Evolutionary conservation across 1,284 basidiomycete genomes (phyloP), one percentile per base, ranked within the genome.

Genomic region (Grifola frondosa): DNA sequence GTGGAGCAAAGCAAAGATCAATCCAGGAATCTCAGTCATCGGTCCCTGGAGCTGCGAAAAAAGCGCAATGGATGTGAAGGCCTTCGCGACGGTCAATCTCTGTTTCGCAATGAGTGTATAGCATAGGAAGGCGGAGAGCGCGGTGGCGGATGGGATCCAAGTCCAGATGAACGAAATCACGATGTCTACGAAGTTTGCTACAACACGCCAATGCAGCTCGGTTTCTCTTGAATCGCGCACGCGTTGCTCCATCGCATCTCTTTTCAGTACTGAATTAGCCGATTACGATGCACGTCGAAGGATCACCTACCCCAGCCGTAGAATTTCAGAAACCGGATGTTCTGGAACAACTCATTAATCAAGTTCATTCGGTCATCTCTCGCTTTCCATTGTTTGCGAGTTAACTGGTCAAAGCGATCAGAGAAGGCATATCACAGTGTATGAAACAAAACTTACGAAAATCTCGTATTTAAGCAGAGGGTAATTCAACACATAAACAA

Each of bases 281-380:
- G n/a, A 3, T 19, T 17, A 6, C 10, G 19, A 20, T 42, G 33
- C 23, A 15, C 28, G n/a, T 21, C 3, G 36, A 15, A 11, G 16
- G 22, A n/a, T 24, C 2, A 30, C 28, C 52, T 53, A 81, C 81
- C 82, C 82, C 82, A 85, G 19, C 82, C 82, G 59, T 83, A 84
- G 55, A 80, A 82, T 56, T 87, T 87, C 42, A 87, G 64, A 59
- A 85, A 85, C 9, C 81, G 71, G 43, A 85, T 77, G 52, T 81
- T 84, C 52, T 88, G 74, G 48, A 91, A 77, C 10, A 94, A 70
- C 61, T 93, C 91, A 51, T 88, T 90, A 49, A 92, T 84, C 11
- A 82, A 71, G 40, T 75, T 79, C 75, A 93, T 90, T 12, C 91
- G 71, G 21, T 67, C 66, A 59, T 95, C 91, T 37, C 82, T 78